Evolutionary conservation across 768 basidiomycete genomes (phyloP).

Genomic region (Panaeolus cyanescens): DNA sequence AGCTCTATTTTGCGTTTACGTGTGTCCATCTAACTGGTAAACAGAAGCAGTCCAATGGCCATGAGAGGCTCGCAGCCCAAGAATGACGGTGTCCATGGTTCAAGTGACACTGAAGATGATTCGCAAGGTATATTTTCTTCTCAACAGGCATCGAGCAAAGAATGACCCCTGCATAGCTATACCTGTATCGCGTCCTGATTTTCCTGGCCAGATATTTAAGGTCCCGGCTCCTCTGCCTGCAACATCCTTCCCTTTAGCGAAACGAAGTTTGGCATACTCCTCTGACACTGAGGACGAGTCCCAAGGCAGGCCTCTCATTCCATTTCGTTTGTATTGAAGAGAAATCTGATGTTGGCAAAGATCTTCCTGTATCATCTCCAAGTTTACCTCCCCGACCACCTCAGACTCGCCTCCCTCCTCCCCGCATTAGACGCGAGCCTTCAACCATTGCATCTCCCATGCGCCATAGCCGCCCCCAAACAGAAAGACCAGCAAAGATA

Average conservation of each 20-base stretch:
- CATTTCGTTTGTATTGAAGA: not conserved
- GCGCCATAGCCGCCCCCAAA: not conserved
- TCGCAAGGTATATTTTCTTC: constrained; percentile 31
- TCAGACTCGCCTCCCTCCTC: constrained; percentile 1
- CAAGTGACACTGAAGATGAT: constrained; percentile 43
- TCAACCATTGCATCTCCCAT: constrained; percentile 1
- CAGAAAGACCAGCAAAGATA: constrained; percentile 13
- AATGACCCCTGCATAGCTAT: constrained; percentile 11
- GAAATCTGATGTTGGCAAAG: not conserved
- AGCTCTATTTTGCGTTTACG: not conserved
- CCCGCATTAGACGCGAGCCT: not conserved
- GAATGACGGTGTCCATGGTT: constrained; percentile 14
- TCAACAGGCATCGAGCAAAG: not conserved
- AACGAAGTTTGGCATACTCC: not conserved
- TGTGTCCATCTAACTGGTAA: not conserved
- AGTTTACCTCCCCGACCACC: not conserved
- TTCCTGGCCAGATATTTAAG: constrained; percentile 17
- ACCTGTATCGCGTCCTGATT: constrained; percentile 9
- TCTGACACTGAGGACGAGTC: not conserved
- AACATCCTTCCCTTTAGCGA: not conserved
- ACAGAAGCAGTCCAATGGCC: constrained; percentile 11
- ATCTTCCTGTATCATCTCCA: not conserved
- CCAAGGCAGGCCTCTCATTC: not conserved
- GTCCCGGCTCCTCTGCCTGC: constrained; percentile 18
- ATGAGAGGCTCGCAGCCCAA: not conserved